Base-by-base conservation (phyloP, 306 rosid genomes). In the Cotoneaster glaucophyllus region DNA sequence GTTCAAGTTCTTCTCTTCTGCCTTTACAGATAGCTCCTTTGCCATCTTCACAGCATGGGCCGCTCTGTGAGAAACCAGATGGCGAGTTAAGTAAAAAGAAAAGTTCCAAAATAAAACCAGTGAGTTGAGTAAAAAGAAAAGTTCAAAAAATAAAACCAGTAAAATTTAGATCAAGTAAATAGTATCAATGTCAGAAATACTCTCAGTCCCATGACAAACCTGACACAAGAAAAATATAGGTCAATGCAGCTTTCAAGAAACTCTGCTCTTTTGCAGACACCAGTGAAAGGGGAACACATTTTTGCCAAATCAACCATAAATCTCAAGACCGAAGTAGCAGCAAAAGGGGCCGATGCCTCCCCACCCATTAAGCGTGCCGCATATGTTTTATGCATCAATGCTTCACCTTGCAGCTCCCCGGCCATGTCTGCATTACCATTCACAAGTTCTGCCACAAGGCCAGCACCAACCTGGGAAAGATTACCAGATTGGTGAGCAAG, bases 341-440 rank as follows among this genome's bases (percentile, higher is more conserved):
- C 98, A 74, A 88, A 96, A 80, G 99, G 99, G 73, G 99, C 99
- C 48, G 97, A 88, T 75, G 99, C 99, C 86, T 93, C 97, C 81
- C 99, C 99, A 31, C 99, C 98, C 99, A 96, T 96, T 79, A 96
- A 86, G 70, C 99, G 99, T 74, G 99, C 99, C 44, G 99, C 99
- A 85, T 96, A 96, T 66, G 99, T 96, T 90, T 96, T 96, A 83
- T 96, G 99, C 99, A 96, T 89, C 81, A 96, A 81, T 31, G 99
- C 99, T 87, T 96, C 99, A 77, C 99, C 99, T 79, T 96, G 99
- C 84, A 96, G 97, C 88, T 96, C 98, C 67, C 99, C 99, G 53
- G 98, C 84, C 90, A 93, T 93, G 85, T 96, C 99, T 70, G 97
- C 90, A 88, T 87, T 88, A 76, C 88, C 96, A 68, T 96, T 97